Conservation (phyloP, 495 filamentous ascomycete species). For the Trichodelitschia bisporula region DNA sequence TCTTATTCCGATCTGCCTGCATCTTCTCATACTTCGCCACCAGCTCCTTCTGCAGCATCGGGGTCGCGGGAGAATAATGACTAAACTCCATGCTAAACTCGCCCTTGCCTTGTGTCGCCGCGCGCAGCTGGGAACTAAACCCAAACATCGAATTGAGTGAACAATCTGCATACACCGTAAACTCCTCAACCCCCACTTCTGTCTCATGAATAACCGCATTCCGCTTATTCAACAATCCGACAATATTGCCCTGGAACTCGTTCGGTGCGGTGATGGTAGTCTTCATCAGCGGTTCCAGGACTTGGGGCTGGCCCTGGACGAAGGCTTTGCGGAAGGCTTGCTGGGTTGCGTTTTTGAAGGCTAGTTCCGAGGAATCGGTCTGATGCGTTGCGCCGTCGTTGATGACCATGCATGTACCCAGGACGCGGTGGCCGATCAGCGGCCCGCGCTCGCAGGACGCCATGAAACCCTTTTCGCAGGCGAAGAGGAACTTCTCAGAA, state of each 20-base stretch:
- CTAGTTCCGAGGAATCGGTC: slow-evolving; percentile 92
- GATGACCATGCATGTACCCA: slow-evolving; percentile 74
- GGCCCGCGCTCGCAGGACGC: slow-evolving; percentile 69
- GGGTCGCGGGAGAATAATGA: slow-evolving; percentile 71
- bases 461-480: slow-evolving; percentile 92
- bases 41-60: slow-evolving; percentile 83
- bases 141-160: slow-evolving; percentile 94
- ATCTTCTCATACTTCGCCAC: slow-evolving; percentile 73
- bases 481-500: slow-evolving; percentile 84
- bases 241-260: slow-evolving; percentile 95
- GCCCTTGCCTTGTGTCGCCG: slow-evolving; percentile 93
- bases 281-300: slow-evolving; percentile 97
- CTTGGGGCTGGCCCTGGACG: slow-evolving; percentile 42
- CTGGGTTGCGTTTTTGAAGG: slow-evolving; percentile 92
- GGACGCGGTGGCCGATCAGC: slow-evolving; percentile 76
- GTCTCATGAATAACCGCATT: slow-evolving; percentile 88
- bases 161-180: slow-evolving; percentile 84
- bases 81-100: slow-evolving; percentile 99
- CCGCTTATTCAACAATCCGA: slow-evolving; percentile 88
- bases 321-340: slow-evolving; percentile 97
- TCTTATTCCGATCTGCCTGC: slow-evolving; percentile 48
- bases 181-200: slow-evolving; percentile 84
- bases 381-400: slow-evolving; percentile 96
- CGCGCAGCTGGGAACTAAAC: slow-evolving; percentile 70
- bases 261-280: slow-evolving; percentile 83